These are phyloP conservation scores for Stentor coeruleus DNA, from an alignment of 73 alveolate genomes.

Conservation along the genomic window DNA sequence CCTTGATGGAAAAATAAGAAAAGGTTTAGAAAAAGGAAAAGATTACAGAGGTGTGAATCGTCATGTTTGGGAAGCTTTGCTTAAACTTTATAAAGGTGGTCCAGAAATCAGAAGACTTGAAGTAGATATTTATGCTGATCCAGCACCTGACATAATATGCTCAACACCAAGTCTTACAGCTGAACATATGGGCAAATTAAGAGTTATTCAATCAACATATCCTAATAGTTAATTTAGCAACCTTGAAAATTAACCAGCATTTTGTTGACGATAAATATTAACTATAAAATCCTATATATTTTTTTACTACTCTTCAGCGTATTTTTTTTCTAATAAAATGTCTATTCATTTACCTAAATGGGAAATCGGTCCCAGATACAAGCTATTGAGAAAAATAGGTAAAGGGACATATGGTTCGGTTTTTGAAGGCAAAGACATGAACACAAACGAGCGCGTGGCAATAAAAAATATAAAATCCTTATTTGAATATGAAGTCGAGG, in stretches of 20 bases:
- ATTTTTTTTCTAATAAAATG: too few species aligned
- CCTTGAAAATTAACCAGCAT: too few species aligned
- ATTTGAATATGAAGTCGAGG: constrained; percentile 62
- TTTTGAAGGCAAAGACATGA: constrained; percentile 76
- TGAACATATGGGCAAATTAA: background rate
- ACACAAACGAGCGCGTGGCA: constrained; percentile 72
- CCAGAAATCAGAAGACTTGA: constrained; percentile 19
- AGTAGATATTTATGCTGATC: constrained; percentile 20
- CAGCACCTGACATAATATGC: background rate
- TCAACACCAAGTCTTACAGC: background rate
- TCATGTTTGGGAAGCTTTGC: constrained; percentile 29
- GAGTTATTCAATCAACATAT: too few species aligned
- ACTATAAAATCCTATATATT: too few species aligned
- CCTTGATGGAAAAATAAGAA: background rate
- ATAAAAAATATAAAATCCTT: constrained; percentile 30
- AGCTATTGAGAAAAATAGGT: constrained; percentile 73
- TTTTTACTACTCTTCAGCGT: too few species aligned
- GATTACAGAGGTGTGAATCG: constrained; percentile 28
- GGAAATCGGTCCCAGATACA: constrained; percentile 76
- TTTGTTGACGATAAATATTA: too few species aligned
- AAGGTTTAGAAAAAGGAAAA: background rate
- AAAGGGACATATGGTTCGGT: constrained; percentile 93
- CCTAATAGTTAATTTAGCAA: too few species aligned
- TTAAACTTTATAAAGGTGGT: constrained; percentile 29
- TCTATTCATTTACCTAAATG: constrained; percentile 45